Evolutionary conservation across 2,329 filamentous ascomycete genomes (phyloP), one percentile per base, ranked within the genome.

Genomic region (Xylaria sp.): DNA sequence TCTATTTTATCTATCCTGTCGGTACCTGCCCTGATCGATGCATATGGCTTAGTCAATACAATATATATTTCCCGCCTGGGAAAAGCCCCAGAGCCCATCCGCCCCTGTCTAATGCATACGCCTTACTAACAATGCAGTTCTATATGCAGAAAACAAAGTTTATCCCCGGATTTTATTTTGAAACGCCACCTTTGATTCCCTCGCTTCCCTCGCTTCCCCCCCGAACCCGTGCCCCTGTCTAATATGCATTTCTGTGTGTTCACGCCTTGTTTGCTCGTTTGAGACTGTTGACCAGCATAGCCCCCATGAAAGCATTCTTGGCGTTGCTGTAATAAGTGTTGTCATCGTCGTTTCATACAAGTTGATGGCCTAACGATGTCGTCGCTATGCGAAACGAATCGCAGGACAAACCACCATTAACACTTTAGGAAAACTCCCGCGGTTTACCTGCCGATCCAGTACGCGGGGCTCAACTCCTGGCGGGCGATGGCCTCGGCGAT

Each of bases 401-500:
- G 2, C 44, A 8, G 13, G 21, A 47, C 8, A 23, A 16, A 27
- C 40, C 40, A 5, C 4, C 18, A 1, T n/a, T 21, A 5, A 18
- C 18, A 1, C 44, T 21, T n/a, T n/a, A n/a, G n/a, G 44, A 23
- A 8, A 47, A 21, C 18, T 2, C n/a, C 27, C 21, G n/a, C 5
- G 54, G 4, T 21, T 44, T 48, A 72, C 32, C 66, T 29, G 29
- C 77, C 77, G 29, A 78, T 74, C 76, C 77, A 78, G 29, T 77
- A 78, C 5, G 72, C 70, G 9, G 73, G 70, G 8, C 72, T 65
- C 1, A 75, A 48, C 10, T 69, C 71, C 68, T 78, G 76, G 6
- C 72, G 66, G 4, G 65, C 29, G 27, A 78, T 75, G 1, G 74
- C 73, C 71, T 77, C 73, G n/a, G 74, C 75, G 32, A 78, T 71